phyloP scores from a whole-genome alignment of 768 basidiomycete species.

The Tricholoma furcatifolium region DNA sequence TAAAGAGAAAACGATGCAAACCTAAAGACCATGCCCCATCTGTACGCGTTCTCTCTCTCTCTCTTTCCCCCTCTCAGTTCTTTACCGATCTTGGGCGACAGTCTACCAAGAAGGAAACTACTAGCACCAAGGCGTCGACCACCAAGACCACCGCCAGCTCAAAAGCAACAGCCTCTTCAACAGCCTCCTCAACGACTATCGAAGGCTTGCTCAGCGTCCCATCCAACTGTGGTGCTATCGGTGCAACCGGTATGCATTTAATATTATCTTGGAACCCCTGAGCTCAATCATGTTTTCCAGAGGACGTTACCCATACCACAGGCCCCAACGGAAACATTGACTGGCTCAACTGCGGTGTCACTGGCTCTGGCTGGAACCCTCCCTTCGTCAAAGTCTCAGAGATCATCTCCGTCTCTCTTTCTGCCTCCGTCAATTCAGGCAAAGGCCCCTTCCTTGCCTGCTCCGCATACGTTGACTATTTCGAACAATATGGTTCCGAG shows the following conservation, averaged over 20 bases:
- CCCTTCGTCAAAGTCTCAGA: conserved; percentile 56
- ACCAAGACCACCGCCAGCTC: conserved; percentile 1
- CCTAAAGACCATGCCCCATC: conserved; percentile 7
- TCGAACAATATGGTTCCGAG: conserved; percentile 56
- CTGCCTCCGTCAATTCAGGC: conserved; percentile 43
- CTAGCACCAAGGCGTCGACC: conserved; percentile 12
- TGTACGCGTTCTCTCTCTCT: background rate
- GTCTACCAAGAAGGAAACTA: conserved; percentile 5
- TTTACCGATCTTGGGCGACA: background rate
- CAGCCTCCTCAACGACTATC: conserved; percentile 4
- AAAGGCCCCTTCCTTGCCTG: conserved; percentile 63
- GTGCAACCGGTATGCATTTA: conserved; percentile 45
- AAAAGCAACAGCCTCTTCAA: conserved; percentile 2
- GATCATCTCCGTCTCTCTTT: conserved; percentile 45
- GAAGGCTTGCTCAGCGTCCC: conserved; percentile 35
- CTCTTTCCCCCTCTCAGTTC: background rate
- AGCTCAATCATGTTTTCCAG: conserved; percentile 29
- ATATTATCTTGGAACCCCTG: background rate
- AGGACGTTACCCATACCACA: conserved; percentile 40
- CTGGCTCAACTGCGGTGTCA: conserved; percentile 80
- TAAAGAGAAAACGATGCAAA: conserved; percentile 20
- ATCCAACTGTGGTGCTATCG: conserved; percentile 43
- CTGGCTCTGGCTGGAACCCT: conserved; percentile 66
- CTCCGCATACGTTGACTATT: conserved; percentile 44
- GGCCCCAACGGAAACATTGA: conserved; percentile 74